phyloP scores from a whole-genome alignment of 495 filamentous ascomycete genomes.

The Aspergillus avenaceus region DNA sequence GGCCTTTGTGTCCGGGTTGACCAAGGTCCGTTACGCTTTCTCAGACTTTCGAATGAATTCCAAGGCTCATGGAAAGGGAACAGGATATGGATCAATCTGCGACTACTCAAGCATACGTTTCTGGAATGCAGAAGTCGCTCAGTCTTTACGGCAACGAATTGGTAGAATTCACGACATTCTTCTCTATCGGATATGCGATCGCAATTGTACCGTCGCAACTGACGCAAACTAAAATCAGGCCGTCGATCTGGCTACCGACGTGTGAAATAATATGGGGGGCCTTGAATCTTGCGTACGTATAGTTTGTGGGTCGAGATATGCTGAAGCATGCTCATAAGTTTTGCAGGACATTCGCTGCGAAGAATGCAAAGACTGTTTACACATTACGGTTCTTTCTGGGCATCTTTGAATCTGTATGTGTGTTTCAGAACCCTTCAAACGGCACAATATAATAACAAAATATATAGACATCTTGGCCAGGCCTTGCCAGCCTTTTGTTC shows the following conservation, averaged over 20 bases:
- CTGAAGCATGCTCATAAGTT: not conserved
- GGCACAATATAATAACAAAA: not conserved
- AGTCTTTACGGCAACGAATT: slow-evolving; percentile 45
- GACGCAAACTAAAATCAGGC: slow-evolving; percentile 44
- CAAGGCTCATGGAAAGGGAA: not conserved
- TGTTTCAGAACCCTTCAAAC: not conserved
- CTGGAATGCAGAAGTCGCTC: slow-evolving; percentile 55
- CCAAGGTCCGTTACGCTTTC: not conserved
- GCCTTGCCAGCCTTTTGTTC: slow-evolving; percentile 13
- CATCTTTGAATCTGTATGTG: slow-evolving; percentile 12
- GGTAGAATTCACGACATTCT: slow-evolving; percentile 37
- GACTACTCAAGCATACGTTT: slow-evolving; percentile 42
- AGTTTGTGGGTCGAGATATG: not conserved
- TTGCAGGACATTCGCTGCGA: slow-evolving; percentile 7
- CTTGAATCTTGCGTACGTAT: slow-evolving; percentile 8
- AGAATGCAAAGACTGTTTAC: slow-evolving; percentile 15
- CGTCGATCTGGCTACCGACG: slow-evolving; percentile 49
- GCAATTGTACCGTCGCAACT: slow-evolving; percentile 53
- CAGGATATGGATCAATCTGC: slow-evolving; percentile 15
- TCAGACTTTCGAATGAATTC: not conserved
- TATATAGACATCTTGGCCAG: slow-evolving; percentile 12
- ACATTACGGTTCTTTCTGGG: slow-evolving; percentile 14
- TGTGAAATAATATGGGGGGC: slow-evolving; percentile 43
- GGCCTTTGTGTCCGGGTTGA: slow-evolving; percentile 6
- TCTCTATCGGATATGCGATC: slow-evolving; percentile 54